Conservation (phyloP, 2,329 filamentous ascomycete species). For the Penicillium verrucosum region DNA sequence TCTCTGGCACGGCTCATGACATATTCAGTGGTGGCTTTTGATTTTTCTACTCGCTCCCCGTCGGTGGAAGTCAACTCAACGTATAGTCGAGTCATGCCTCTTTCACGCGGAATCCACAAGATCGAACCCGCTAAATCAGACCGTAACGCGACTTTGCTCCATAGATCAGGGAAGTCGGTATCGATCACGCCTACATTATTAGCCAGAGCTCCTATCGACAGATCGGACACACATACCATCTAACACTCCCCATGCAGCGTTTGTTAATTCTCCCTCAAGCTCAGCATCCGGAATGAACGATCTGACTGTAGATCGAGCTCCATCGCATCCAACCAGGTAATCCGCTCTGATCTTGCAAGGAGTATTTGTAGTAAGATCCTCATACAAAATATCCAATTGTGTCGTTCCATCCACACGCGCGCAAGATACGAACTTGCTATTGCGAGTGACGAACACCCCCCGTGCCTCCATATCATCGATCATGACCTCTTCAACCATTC, state of each 20-base stretch:
- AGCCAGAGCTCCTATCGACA: neutral
- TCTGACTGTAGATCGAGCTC: conserved; percentile 68
- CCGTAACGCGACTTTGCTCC: conserved; percentile 69
- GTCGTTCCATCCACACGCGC: conserved; percentile 32
- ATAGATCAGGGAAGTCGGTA: conserved; percentile 71
- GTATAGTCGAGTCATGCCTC: conserved; percentile 66
- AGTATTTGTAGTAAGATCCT: conserved; percentile 36
- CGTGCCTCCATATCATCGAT: conserved; percentile 65
- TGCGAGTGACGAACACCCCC: conserved; percentile 61
- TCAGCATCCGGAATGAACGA: conserved; percentile 57
- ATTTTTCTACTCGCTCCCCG: conserved; percentile 29
- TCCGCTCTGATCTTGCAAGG: conserved; percentile 52
- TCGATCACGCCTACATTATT: conserved; percentile 46
- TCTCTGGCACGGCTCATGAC: conserved; percentile 57
- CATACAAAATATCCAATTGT: conserved; percentile 44
- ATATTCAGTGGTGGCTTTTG: conserved; percentile 57
- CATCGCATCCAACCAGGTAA: conserved; percentile 70
- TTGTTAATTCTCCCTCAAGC: conserved; percentile 48
- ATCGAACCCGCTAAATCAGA: conserved; percentile 66
- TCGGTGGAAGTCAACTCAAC: conserved; percentile 39
- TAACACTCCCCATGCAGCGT: conserved; percentile 68
- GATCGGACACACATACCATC: conserved; percentile 53
- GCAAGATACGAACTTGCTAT: conserved; percentile 60
- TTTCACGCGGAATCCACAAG: conserved; percentile 69
- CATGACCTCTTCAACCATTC: conserved; percentile 70